Evolutionary conservation across 805 yeast species (phyloP).

Genomic region (Candida jianshihensis): DNA sequence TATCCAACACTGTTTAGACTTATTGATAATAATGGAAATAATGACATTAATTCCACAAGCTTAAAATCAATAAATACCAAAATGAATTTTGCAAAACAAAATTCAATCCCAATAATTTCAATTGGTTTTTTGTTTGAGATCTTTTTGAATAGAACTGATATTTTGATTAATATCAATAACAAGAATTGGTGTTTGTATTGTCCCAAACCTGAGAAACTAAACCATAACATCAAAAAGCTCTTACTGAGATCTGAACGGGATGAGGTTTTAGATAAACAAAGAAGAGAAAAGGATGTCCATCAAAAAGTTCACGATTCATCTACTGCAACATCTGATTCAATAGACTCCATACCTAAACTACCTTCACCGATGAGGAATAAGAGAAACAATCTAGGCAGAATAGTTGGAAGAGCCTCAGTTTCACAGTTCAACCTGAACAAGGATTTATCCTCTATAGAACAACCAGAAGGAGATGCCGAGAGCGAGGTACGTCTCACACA

Average conservation of each 20-base stretch:
- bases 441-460: background rate
- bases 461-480: background rate
- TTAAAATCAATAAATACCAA: constrained; percentile 43
- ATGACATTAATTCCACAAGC: constrained; percentile 23
- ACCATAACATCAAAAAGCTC: constrained; percentile 16
- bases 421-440: constrained; percentile 24
- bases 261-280: background rate
- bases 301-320: background rate
- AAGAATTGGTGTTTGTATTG: constrained; percentile 51
- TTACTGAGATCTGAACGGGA: constrained; percentile 6
- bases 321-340: background rate
- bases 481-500: constrained; percentile 8
- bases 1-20: constrained; percentile 24
- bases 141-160: constrained; percentile 26
- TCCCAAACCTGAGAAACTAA: constrained; percentile 28
- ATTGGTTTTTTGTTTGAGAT: constrained; percentile 48
- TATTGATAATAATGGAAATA: constrained; percentile 6
- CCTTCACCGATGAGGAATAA: constrained; percentile 49
- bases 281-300: background rate
- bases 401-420: constrained; percentile 36
- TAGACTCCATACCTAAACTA: constrained; percentile 26
- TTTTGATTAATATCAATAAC: constrained; percentile 35
- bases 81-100: constrained; percentile 48
- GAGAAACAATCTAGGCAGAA: constrained; percentile 35
- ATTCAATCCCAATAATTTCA: constrained; percentile 55